Conservation (phyloP, 768 basidiomycete genomes). For the Guyanaporus albipodus region DNA sequence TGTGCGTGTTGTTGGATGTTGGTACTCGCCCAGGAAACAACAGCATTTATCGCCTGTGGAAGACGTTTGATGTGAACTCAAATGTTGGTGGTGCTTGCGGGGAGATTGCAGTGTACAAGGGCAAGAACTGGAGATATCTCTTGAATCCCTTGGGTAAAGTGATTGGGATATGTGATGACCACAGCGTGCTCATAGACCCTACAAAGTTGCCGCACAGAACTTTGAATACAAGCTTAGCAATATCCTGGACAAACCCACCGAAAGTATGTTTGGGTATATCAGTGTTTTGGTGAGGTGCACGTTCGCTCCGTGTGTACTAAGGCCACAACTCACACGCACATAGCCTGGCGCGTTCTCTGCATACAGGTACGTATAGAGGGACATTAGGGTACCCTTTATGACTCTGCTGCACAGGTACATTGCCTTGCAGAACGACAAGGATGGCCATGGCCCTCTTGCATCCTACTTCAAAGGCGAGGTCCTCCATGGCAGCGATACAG, state of each 20-base stretch:
- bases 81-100: slow-evolving; percentile 96
- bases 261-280: slow-evolving; percentile 93
- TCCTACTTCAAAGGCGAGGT: slow-evolving; percentile 98
- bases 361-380: slow-evolving; percentile 46
- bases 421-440: slow-evolving; percentile 80
- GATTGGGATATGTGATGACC: background rate
- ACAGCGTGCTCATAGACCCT: background rate
- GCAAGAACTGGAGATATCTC: slow-evolving; percentile 76
- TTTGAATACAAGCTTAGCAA: slow-evolving; percentile 94
- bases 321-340: slow-evolving; percentile 8
- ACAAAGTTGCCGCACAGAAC: slow-evolving; percentile 84
- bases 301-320: background rate
- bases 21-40: slow-evolving; percentile 88
- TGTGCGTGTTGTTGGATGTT: slow-evolving; percentile 90
- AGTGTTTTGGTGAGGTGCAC: slow-evolving; percentile 74
- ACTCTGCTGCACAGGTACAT: slow-evolving; percentile 53
- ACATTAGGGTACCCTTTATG: background rate
- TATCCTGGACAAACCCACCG: slow-evolving; percentile 87
- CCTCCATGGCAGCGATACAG: slow-evolving; percentile 76
- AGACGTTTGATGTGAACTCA: slow-evolving; percentile 86
- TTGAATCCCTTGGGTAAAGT: slow-evolving; percentile 77
- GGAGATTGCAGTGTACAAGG: slow-evolving; percentile 93
- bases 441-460: slow-evolving; percentile 81
- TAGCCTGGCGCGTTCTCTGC: slow-evolving; percentile 95
- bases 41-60: slow-evolving; percentile 94